Percentiles rank a stretch among this genome's conserved stretches.
These are phyloP conservation scores for Aureobasidium sp. DNA, from an alignment of 2,329 filamentous ascomycete species.

Conservation along the genomic window DNA sequence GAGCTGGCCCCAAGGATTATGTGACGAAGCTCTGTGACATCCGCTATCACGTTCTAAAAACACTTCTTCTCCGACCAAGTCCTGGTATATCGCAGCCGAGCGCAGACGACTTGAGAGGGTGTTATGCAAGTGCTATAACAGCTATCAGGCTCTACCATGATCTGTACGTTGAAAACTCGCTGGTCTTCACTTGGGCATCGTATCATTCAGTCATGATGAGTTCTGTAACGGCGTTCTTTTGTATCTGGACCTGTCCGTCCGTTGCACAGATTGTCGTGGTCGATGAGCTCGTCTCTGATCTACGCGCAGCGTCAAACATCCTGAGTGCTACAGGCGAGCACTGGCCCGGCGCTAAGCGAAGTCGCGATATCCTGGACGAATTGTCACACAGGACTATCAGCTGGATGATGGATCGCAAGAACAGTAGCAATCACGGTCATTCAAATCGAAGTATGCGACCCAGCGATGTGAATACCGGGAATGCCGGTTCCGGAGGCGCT, in stretches of 20 bases:
- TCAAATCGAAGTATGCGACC: not conserved
- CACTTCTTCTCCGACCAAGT: not conserved
- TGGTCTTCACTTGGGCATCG: not conserved
- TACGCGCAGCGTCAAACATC: not conserved
- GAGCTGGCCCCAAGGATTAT: not conserved
- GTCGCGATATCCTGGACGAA: constrained; percentile 1
- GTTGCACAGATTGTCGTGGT: not conserved
- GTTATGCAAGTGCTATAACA: not conserved
- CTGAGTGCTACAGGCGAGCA: constrained; percentile 1
- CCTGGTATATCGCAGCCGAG: not conserved
- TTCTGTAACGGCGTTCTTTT: not conserved
- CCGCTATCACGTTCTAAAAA: constrained; percentile 2
- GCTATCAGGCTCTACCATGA: constrained; percentile 1
- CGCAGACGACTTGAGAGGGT: not conserved
- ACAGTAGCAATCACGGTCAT: not conserved
- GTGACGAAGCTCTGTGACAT: not conserved
- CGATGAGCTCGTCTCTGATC: not conserved
- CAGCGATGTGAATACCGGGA: no score
- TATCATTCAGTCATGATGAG: constrained; percentile 8
- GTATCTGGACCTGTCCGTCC: constrained; percentile 1
- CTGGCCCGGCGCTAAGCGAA: not conserved
- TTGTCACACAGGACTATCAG: not conserved
- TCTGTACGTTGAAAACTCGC: not conserved
- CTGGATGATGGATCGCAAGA: not conserved
- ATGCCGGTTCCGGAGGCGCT: not conserved